Evolutionary conservation across 805 yeast species (phyloP).

Genomic region (Wickerhamiella azyma): DNA sequence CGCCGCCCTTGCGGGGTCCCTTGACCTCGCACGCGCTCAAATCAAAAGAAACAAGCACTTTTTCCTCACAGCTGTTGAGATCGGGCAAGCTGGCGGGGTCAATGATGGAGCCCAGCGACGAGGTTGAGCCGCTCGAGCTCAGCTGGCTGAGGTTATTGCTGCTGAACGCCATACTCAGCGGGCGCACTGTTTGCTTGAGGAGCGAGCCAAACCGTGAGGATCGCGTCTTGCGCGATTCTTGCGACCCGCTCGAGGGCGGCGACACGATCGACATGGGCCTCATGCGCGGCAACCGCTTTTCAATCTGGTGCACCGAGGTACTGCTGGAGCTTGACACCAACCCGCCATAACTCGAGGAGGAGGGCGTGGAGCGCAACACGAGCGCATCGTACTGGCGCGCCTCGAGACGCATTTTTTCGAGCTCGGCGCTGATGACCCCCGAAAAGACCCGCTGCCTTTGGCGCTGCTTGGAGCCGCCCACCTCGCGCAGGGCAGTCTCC

Average conservation of each 20-base stretch:
- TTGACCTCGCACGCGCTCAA: constrained; percentile 31
- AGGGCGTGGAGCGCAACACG: neutral
- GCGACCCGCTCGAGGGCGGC: constrained; percentile 1
- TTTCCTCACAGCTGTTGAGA: constrained; percentile 30
- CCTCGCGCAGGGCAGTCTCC: constrained; percentile 35
- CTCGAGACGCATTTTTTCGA: constrained; percentile 41
- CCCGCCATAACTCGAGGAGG: neutral
- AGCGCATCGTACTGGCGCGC: constrained; percentile 30
- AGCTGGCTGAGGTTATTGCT: constrained; percentile 4
- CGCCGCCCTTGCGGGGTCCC: constrained; percentile 10
- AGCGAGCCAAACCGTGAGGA: constrained; percentile 27
- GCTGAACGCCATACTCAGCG: constrained; percentile 27
- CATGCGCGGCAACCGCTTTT: constrained; percentile 6
- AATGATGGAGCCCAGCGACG: constrained; percentile 18
- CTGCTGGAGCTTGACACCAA: neutral
- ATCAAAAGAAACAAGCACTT: constrained; percentile 37
- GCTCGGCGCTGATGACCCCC: constrained; percentile 35
- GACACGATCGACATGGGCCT: constrained; percentile 9
- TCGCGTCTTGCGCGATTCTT: neutral
- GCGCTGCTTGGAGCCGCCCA: constrained; percentile 25
- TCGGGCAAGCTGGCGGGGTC: constrained; percentile 48
- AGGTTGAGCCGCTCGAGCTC: neutral
- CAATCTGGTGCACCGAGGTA: neutral
- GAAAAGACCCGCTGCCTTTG: constrained; percentile 33
- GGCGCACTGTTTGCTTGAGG: constrained; percentile 28